Percentiles rank a stretch among this genome's conserved stretches.
Conservation (phyloP, 306 rosid species). For the Coriaria nepalensis region DNA sequence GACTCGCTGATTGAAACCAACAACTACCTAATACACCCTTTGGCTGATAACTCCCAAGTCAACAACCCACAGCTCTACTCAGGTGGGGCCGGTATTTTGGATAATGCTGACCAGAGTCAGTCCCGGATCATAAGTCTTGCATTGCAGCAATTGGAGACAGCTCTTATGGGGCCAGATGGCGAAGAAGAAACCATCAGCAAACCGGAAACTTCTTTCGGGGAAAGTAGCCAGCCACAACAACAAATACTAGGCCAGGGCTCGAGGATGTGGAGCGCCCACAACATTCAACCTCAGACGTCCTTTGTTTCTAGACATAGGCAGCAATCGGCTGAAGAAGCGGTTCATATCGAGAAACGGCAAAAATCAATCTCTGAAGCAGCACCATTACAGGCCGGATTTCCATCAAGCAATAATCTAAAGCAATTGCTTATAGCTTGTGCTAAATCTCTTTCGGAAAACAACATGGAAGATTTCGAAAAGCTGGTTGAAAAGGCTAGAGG, state of each 20-base stretch:
- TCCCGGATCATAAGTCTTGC: slow-evolving; percentile 28
- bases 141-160: slow-evolving; percentile 63
- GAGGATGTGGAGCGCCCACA: slow-evolving; percentile 33
- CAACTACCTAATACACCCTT: slow-evolving; percentile 25
- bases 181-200: slow-evolving; percentile 32
- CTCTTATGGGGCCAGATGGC: slow-evolving; percentile 72
- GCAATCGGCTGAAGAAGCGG: slow-evolving; percentile 17
- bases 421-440: slow-evolving; percentile 75
- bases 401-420: slow-evolving; percentile 34
- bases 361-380: slow-evolving; percentile 39
- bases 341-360: slow-evolving; percentile 39
- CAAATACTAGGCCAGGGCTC: slow-evolving; percentile 25
- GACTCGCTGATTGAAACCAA: slow-evolving; percentile 42
- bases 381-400: slow-evolving; percentile 22
- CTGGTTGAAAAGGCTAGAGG: slow-evolving; percentile 46
- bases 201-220: slow-evolving; percentile 27
- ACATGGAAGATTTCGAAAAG: slow-evolving; percentile 30
- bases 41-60: slow-evolving; percentile 20
- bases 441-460: slow-evolving; percentile 48
- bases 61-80: slow-evolving; percentile 28
- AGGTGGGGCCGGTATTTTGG: slow-evolving; percentile 16
- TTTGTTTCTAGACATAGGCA: slow-evolving; percentile 24
- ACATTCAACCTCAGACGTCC: slow-evolving; percentile 30
- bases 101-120: slow-evolving; percentile 24
- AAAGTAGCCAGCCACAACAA: slow-evolving; percentile 20